Evolutionary conservation across 441 rosid genomes (phyloP).

Genomic region (Pelargonium exstipulatum): DNA sequence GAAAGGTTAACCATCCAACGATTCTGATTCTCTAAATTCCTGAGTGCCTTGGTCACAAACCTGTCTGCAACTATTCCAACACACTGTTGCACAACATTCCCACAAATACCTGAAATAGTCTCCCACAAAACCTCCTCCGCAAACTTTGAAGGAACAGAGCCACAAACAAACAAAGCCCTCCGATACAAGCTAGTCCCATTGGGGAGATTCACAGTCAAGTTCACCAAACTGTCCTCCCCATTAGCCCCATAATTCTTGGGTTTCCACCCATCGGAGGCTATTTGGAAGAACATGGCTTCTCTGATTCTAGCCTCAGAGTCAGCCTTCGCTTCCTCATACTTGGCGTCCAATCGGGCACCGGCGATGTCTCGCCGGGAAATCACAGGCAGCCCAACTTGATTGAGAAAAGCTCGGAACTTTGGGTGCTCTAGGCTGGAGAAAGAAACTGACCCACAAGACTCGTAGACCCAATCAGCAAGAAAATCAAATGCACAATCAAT

Average conservation of each 20-base stretch:
- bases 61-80: neutral
- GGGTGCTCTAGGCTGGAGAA: neutral
- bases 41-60: neutral
- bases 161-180: neutral
- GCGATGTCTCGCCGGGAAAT: constrained; percentile 4
- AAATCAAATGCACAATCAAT: neutral
- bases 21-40: neutral
- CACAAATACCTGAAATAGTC: constrained; percentile 2
- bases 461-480: neutral
- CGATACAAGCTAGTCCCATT: neutral
- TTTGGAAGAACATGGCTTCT: constrained; percentile 5
- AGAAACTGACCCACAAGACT: neutral
- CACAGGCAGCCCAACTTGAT: neutral
- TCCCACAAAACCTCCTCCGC: neutral
- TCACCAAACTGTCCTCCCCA: neutral
- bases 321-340: neutral
- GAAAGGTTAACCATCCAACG: constrained; percentile 2
- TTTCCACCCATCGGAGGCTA: neutral
- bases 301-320: neutral
- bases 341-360: neutral
- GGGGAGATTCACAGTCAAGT: neutral
- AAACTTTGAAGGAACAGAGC: neutral
- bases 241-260: neutral
- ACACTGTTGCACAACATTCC: neutral
- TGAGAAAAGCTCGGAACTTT: neutral